Conservation (phyloP, 139 green algal genomes). For the Chlamydomonas incerta region DNA sequence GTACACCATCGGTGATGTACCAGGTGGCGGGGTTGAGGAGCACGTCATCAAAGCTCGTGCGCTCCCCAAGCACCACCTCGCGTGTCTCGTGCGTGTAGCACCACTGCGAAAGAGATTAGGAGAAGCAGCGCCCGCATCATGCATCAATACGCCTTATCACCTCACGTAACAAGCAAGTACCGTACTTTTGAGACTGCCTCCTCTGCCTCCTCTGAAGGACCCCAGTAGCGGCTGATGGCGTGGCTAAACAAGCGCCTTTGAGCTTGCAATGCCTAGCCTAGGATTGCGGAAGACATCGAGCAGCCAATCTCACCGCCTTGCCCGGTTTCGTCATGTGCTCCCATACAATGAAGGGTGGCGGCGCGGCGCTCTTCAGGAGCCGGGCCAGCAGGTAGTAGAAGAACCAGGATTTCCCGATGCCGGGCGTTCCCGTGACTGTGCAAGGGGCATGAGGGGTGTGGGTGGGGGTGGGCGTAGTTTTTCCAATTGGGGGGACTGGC, state of each 20-base stretch:
- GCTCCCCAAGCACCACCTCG: background rate
- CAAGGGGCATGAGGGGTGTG: no score
- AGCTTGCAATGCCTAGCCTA: background rate
- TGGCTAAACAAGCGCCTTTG: background rate
- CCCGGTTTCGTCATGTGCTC: background rate
- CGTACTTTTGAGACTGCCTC: no score
- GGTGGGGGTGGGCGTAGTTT: no score
- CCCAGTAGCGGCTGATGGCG: no score
- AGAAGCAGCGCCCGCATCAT: background rate
- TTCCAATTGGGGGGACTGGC: no score
- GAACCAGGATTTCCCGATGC: background rate
- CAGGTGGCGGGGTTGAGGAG: background rate
- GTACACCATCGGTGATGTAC: background rate
- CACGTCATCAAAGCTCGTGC: background rate
- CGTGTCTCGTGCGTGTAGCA: background rate
- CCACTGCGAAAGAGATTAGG: background rate
- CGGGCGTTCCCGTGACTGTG: conserved; percentile 6
- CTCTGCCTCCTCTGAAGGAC: background rate
- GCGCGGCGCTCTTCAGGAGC: background rate
- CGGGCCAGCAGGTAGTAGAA: background rate
- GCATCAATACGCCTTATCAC: no score
- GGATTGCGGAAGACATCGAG: background rate
- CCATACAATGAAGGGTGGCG: background rate
- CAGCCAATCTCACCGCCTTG: background rate
- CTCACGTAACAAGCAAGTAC: no score